phyloP scores from a whole-genome alignment of 1,139 yeast species.

The Sugiyamaella novakii region DNA sequence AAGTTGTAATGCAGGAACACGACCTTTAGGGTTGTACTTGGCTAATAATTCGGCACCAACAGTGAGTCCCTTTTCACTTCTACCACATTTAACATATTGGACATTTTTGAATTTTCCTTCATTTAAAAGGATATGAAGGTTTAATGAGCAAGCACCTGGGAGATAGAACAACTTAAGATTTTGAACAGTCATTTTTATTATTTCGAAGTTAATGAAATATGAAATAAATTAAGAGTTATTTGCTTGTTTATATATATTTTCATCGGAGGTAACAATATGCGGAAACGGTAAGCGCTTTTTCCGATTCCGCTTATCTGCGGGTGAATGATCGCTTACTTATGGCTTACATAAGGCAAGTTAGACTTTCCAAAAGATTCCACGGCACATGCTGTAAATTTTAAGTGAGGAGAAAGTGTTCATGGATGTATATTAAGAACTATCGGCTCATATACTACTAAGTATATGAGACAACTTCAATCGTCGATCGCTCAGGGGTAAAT shows the following conservation, averaged over 20 bases:
- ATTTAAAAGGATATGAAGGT: conserved; percentile 4
- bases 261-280: not conserved
- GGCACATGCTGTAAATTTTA: too few relatives aligned
- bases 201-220: too few relatives aligned
- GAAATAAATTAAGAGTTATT: not conserved
- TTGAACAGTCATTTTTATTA: not conserved
- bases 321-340: not conserved
- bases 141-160: conserved; percentile 15
- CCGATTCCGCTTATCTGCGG: not conserved
- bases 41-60: conserved; percentile 5
- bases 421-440: too few relatives aligned
- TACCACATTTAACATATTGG: conserved; percentile 8
- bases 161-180: conserved; percentile 7
- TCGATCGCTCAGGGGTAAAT: too few relatives aligned
- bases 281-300: not conserved
- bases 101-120: conserved; percentile 6
- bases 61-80: conserved; percentile 3
- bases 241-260: not conserved
- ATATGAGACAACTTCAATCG: too few relatives aligned
- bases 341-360: too few relatives aligned
- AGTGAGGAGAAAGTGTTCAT: too few relatives aligned
- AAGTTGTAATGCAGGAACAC: conserved; percentile 13
- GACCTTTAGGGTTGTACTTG: conserved; percentile 13
- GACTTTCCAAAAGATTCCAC: too few relatives aligned
- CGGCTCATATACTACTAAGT: too few relatives aligned